Conservation (phyloP, 140 eudicot species). For the Stevia rebaudiana region DNA sequence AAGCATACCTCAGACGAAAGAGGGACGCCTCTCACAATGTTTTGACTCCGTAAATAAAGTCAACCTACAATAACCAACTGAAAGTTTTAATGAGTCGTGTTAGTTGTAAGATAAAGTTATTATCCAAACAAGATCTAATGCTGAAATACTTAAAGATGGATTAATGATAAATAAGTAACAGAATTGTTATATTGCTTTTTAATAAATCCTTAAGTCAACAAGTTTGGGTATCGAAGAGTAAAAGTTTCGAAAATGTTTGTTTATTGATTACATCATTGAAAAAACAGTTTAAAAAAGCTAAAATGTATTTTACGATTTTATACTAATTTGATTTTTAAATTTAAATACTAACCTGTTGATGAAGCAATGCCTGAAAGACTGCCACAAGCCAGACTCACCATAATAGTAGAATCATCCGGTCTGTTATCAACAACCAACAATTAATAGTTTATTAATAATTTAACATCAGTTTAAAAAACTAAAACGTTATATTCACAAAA, state of each 20-base stretch:
- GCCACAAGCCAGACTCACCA: slow-evolving; percentile 92
- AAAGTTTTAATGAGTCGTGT: slow-evolving; percentile 35
- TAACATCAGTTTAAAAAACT: not conserved
- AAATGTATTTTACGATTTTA: not conserved
- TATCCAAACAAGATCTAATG: slow-evolving; percentile 22
- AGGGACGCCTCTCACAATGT: slow-evolving; percentile 65
- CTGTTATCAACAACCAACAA: slow-evolving; percentile 40
- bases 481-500: not conserved
- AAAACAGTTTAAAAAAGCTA: not conserved
- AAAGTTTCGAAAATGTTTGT: slow-evolving; percentile 1
- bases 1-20: slow-evolving; percentile 71
- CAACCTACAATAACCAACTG: slow-evolving; percentile 58
- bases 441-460: too few species aligned
- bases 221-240: too few species aligned
- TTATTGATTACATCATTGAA: not conserved
- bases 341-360: slow-evolving; percentile 72
- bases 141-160: slow-evolving; percentile 15
- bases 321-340: not conserved
- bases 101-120: slow-evolving; percentile 30
- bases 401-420: slow-evolving; percentile 72
- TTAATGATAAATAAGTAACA: slow-evolving; percentile 8
- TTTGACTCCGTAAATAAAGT: slow-evolving; percentile 41
- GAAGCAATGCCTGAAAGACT: slow-evolving; percentile 94
- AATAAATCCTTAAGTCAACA: slow-evolving; percentile 32
- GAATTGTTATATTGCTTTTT: slow-evolving; percentile 24